Evolutionary conservation across 2,329 filamentous ascomycete genomes (phyloP).

Genomic region (Cryphonectria radicalis): DNA sequence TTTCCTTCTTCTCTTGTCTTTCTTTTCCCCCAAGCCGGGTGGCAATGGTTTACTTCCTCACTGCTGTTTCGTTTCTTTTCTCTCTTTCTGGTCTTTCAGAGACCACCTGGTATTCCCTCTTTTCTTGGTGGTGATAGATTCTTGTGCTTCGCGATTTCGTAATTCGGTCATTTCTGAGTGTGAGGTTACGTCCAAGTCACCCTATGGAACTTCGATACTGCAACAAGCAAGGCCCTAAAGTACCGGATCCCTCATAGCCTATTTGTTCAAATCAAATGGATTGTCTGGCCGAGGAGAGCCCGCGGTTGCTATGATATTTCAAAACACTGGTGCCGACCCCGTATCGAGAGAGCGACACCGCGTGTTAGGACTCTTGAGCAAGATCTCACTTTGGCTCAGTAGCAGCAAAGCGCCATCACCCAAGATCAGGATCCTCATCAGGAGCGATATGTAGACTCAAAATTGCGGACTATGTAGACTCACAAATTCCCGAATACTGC

Average conservation of each 20-base stretch:
- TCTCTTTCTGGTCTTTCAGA: neutral
- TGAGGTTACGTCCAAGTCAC: neutral
- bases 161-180: neutral
- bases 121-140: neutral
- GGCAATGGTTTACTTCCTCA: neutral
- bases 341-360: neutral
- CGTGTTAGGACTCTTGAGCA: neutral
- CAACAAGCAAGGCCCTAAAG: neutral
- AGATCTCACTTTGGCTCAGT: neutral
- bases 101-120: neutral
- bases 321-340: constrained; percentile 2
- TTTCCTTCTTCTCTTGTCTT: neutral
- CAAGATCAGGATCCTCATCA: neutral
- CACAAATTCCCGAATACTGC: no score
- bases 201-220: neutral
- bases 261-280: neutral
- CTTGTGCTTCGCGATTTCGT: neutral
- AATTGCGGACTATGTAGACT: neutral
- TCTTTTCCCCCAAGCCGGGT: neutral
- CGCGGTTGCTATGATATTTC: neutral
- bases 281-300: neutral
- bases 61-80: no score
- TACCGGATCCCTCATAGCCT: neutral
- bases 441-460: no score
- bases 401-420: neutral